phyloP scores from a whole-genome alignment of 768 basidiomycete species.

The Lentinula boryana region DNA sequence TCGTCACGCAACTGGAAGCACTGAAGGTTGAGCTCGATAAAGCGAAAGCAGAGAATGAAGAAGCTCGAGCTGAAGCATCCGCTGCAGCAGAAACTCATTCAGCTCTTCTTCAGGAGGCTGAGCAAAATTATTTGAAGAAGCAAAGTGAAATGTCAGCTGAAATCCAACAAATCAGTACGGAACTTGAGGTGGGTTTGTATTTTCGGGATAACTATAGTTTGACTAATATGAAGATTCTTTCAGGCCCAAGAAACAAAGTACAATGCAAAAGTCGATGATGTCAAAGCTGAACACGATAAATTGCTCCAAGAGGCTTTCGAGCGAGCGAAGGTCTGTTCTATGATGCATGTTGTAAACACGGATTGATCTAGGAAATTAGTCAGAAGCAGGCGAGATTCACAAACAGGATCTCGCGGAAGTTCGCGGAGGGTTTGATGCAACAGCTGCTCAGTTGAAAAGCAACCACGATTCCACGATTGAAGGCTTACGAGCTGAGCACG shows the following conservation, averaged over 20 bases:
- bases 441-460: conserved; percentile 63
- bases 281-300: conserved; percentile 58
- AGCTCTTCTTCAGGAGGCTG: conserved; percentile 44
- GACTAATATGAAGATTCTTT: conserved; percentile 1
- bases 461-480: conserved; percentile 59
- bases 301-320: conserved; percentile 68
- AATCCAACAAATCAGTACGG: conserved; percentile 46
- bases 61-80: conserved; percentile 36
- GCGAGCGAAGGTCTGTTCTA: conserved; percentile 59
- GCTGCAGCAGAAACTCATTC: conserved; percentile 42
- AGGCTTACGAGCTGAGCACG: conserved; percentile 59
- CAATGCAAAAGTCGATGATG: conserved; percentile 54
- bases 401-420: conserved; percentile 65
- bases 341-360: neutral
- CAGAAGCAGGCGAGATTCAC: conserved; percentile 67
- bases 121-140: conserved; percentile 41
- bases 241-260: conserved; percentile 71
- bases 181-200: conserved; percentile 54
- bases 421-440: conserved; percentile 56
- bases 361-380: conserved; percentile 30
- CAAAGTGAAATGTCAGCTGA: conserved; percentile 50
- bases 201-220: neutral
- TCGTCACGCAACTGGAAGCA: conserved; percentile 36
- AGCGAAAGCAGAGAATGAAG: conserved; percentile 41
- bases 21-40: conserved; percentile 42